Conservation (phyloP, 192 early-diverging fungal species). For the Phlyctochytrium bullatum region DNA sequence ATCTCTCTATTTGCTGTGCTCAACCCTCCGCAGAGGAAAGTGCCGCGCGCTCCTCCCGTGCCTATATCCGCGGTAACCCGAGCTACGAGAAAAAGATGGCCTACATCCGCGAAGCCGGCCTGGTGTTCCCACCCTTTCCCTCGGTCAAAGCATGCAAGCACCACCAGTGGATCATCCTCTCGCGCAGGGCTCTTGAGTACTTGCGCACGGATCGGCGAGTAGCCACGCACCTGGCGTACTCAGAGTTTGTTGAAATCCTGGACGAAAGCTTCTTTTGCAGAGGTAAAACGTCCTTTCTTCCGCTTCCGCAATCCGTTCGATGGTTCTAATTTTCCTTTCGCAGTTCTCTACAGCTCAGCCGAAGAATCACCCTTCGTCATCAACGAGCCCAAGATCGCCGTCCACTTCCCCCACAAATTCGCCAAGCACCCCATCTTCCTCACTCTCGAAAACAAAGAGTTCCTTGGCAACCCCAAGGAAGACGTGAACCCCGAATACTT, state of each 20-base stretch:
- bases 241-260: constrained; percentile 41
- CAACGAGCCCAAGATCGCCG: constrained; percentile 16
- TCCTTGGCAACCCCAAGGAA: constrained; percentile 2
- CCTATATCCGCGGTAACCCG: constrained; percentile 21
- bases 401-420: constrained; percentile 11
- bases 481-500: constrained; percentile 25
- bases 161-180: constrained; percentile 50
- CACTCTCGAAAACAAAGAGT: not conserved
- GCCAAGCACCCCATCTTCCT: constrained; percentile 18
- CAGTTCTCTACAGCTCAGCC: constrained; percentile 26
- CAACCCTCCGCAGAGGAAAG: constrained; percentile 21
- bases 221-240: constrained; percentile 31
- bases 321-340: not conserved
- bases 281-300: constrained; percentile 3
- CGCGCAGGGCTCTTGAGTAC: constrained; percentile 22
- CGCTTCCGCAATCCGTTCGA: not conserved
- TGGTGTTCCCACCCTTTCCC: constrained; percentile 25
- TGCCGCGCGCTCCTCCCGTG: constrained; percentile 29
- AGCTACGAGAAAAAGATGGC: not conserved
- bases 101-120: constrained; percentile 28
- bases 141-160: constrained; percentile 33
- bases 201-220: constrained; percentile 28
- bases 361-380: not conserved
- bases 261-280: constrained; percentile 43
- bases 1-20: not conserved